Evolutionary conservation across 2,329 filamentous ascomycete species (phyloP), one percentile per base, ranked within the genome.

Genomic region (Whalleya microplaca): DNA sequence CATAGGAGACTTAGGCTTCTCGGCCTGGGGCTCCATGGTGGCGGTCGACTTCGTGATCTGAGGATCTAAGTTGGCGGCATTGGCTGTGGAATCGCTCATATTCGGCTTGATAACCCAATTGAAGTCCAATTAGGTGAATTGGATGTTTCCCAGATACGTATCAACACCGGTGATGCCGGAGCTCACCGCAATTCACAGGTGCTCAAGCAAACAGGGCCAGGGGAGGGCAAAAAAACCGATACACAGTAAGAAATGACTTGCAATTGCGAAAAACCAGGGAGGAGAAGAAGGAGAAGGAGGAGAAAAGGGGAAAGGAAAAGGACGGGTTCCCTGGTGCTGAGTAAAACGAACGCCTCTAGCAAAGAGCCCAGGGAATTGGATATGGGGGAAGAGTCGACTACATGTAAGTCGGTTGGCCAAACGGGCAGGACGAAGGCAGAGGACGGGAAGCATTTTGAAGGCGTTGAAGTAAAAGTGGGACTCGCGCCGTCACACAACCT

Each of bases 401-500:
- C n/a, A n/a, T n/a, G n/a, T n/a, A n/a, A n/a, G 21, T 55, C 50
- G 41, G 51, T 37, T 37, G 44, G 53, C 23, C 59, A 56, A 56
- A 37, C 21, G 40, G 48, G 54, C 23, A 23, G 21, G 18, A 21
- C 2, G 21, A 32, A 19, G 23, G 21, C 21, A 21, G 23, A 12
- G 18, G 20, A 45, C 45, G 47, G 29, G 21, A 55, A 59, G 48
- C 53, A 48, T 62, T 62, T 63, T 59, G 57, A 63, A 61, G 57
- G 53, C 54, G 62, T 62, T 60, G 59, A 60, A 62, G 45, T 58
- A 50, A 45, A 53, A 42, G 62, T 64, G 59, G 62, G 48, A 23
- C 49, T 9, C 23, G 4, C 23, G 4, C 23, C 23, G 4, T 27
- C 23, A 27, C 23, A 27, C 9, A 27, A n/a, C n/a, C n/a, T n/a